Evolutionary conservation across 129 eudicot genomes (phyloP).

Genomic region (Gnaphalium uliginosum): DNA sequence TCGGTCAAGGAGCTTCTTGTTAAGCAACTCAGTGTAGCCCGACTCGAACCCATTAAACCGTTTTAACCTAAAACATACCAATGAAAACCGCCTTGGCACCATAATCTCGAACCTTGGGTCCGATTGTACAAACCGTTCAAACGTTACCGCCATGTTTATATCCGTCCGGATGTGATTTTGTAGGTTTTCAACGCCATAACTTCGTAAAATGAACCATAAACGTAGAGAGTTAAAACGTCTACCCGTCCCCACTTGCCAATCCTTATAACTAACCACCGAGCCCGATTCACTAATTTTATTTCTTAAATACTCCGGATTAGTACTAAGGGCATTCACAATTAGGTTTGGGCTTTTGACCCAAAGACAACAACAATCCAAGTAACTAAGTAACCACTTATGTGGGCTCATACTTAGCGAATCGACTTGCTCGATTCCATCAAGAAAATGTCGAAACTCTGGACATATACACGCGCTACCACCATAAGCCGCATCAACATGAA

Average conservation of each 20-base stretch:
- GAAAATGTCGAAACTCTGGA: slow-evolving; percentile 49
- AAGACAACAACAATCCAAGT: slow-evolving; percentile 57
- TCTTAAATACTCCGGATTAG: slow-evolving; percentile 52
- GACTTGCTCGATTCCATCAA: slow-evolving; percentile 47
- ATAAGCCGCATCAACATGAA: slow-evolving; percentile 58
- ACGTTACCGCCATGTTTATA: slow-evolving; percentile 39
- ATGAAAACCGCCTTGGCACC: slow-evolving; percentile 44
- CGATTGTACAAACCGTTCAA: slow-evolving; percentile 33
- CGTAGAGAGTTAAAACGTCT: slow-evolving; percentile 47
- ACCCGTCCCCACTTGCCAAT: slow-evolving; percentile 57
- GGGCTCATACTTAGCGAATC: slow-evolving; percentile 54
- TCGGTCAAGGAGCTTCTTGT: slow-evolving; percentile 40
- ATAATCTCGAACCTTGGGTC: slow-evolving; percentile 43
- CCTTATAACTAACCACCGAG: slow-evolving; percentile 51
- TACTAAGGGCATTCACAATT: slow-evolving; percentile 36
- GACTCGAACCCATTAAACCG: slow-evolving; percentile 31
- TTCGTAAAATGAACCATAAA: slow-evolving; percentile 50
- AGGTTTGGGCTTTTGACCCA: slow-evolving; percentile 46
- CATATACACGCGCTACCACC: slow-evolving; percentile 63
- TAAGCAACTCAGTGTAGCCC: slow-evolving; percentile 22
- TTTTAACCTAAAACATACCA: slow-evolving; percentile 50
- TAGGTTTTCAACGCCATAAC: slow-evolving; percentile 47
- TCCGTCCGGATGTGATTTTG: slow-evolving; percentile 40
- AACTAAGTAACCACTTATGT: slow-evolving; percentile 57
- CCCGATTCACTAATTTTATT: slow-evolving; percentile 40